Evolutionary conservation across 208 protist species (phyloP), one percentile per base, ranked within the genome.

Genomic region (Trypanosoma rangeli): DNA sequence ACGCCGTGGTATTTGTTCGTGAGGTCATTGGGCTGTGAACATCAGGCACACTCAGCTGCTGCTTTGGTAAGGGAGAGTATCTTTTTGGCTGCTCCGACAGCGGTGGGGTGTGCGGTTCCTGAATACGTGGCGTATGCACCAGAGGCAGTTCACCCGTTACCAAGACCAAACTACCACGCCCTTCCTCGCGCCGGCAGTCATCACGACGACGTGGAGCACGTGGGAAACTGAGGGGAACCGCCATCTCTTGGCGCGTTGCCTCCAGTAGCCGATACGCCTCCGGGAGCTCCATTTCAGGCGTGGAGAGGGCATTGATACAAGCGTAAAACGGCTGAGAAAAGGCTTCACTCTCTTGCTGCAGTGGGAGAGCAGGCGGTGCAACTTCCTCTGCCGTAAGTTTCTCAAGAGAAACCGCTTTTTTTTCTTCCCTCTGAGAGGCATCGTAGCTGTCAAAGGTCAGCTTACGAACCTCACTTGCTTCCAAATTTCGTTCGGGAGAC

Each of bases 221-320:
- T n/a, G 56, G 67, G 16, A 58, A 33, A 22, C 0, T 28, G 0
- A n/a, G 35, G 26, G 8, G 13, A 35, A 48, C 44, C 37, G 42
- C 46, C 67, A 72, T 64, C 48, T 72, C 67, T n/a, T 44, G 44
- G 8, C 67, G 56, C 29, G 67, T 72, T 29, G 67, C 67, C 48
- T 72, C 67, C 42, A 72, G 58, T 16, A 57, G 48, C 31, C 48
- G 24, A 31, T 65, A 72, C 10, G 67, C 37, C 18, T 26, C 42
- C 13, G 64, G 44, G n/a, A 66, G 37, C 52, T 74, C 64, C 24
- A 79, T 5, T 10, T 46, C 73, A 22, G 83, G 82, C 0, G 85
- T 85, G 1, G 70, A 46, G 5, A 79, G 77, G 0, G 70, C 79
- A 54, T 79, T 90, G 22, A 82, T 59, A 50, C 85, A 90, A 52